phyloP scores from a whole-genome alignment of 2,329 filamentous ascomycete genomes.

The Lasiodiplodia citricola region DNA sequence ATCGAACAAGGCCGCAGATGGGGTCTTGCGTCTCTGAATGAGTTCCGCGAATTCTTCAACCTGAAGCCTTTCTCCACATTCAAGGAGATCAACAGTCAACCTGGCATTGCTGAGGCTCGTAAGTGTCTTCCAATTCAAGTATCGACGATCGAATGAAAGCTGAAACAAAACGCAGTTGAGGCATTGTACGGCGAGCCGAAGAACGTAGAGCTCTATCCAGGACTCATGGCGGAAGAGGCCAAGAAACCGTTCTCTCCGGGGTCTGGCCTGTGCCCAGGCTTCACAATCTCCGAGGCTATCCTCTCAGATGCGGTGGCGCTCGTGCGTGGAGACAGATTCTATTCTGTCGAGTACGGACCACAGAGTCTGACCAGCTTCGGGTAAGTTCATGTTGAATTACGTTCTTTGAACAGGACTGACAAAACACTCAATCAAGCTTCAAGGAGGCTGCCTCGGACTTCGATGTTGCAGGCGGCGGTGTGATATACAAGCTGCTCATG shows the following conservation, averaged over 20 bases:
- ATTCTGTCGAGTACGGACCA: slow-evolving; percentile 37
- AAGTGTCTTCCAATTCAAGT: not conserved
- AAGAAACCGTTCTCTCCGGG: slow-evolving; percentile 58
- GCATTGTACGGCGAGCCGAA: slow-evolving; percentile 57
- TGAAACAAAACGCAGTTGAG: slow-evolving; percentile 38
- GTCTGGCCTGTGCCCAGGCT: slow-evolving; percentile 55
- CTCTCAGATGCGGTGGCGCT: slow-evolving; percentile 55
- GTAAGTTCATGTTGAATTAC: not conserved
- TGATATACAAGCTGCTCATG: slow-evolving; percentile 32
- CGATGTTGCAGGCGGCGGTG: slow-evolving; percentile 28
- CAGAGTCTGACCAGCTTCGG: slow-evolving; percentile 39
- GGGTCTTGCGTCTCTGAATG: slow-evolving; percentile 76
- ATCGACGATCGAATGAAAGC: not conserved
- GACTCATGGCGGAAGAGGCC: slow-evolving; percentile 61
- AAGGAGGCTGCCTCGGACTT: slow-evolving; percentile 27
- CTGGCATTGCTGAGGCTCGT: slow-evolving; percentile 47
- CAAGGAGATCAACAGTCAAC: slow-evolving; percentile 73
- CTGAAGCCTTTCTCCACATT: slow-evolving; percentile 74
- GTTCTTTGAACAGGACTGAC: not conserved
- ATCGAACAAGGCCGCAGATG: slow-evolving; percentile 75
- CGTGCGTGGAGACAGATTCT: slow-evolving; percentile 33
- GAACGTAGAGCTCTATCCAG: slow-evolving; percentile 64
- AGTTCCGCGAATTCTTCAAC: slow-evolving; percentile 78
- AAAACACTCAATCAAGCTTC: not conserved
- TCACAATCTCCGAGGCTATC: slow-evolving; percentile 62